phyloP scores from a whole-genome alignment of 139 green algal genomes.

The Coelastrella sp. region DNA sequence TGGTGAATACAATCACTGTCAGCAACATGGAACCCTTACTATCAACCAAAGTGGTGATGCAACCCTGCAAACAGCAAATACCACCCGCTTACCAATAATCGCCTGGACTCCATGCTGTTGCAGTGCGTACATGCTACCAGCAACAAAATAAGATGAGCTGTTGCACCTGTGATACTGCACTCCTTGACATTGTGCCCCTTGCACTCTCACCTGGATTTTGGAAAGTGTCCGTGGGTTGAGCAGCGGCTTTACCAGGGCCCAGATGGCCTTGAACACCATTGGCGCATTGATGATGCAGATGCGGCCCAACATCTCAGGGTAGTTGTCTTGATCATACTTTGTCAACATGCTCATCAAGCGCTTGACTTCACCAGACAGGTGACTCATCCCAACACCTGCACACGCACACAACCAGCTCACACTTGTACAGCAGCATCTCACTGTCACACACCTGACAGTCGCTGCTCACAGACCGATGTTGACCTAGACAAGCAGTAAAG shows the following conservation, averaged over 20 bases:
- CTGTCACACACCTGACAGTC: too few species aligned
- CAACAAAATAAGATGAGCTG: too few species aligned
- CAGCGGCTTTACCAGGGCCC: slow-evolving; percentile 76
- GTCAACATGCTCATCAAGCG: slow-evolving; percentile 69
- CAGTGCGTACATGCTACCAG: too few species aligned
- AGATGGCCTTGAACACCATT: slow-evolving; percentile 80
- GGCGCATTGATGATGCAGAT: slow-evolving; percentile 94
- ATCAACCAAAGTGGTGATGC: background rate
- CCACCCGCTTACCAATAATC: too few species aligned
- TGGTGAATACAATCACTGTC: background rate
- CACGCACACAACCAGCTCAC: background rate
- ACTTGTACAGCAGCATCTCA: background rate
- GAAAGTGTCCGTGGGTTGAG: slow-evolving; percentile 79
- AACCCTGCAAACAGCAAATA: background rate
- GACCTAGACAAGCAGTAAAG: too few species aligned
- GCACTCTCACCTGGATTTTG: slow-evolving; percentile 79
- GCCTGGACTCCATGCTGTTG: too few species aligned
- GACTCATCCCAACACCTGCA: slow-evolving; percentile 75
- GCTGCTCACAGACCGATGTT: too few species aligned
- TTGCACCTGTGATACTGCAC: background rate
- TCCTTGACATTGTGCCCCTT: background rate
- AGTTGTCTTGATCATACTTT: slow-evolving; percentile 78
- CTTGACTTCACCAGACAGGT: slow-evolving; percentile 75
- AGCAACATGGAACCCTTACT: background rate
- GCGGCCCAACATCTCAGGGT: slow-evolving; percentile 85